Percentiles rank a stretch among this genome's conserved stretches.
These are phyloP conservation scores for Rhynchosporium graminicola DNA, from an alignment of 2,329 filamentous ascomycete genomes.

Conservation along the genomic window DNA sequence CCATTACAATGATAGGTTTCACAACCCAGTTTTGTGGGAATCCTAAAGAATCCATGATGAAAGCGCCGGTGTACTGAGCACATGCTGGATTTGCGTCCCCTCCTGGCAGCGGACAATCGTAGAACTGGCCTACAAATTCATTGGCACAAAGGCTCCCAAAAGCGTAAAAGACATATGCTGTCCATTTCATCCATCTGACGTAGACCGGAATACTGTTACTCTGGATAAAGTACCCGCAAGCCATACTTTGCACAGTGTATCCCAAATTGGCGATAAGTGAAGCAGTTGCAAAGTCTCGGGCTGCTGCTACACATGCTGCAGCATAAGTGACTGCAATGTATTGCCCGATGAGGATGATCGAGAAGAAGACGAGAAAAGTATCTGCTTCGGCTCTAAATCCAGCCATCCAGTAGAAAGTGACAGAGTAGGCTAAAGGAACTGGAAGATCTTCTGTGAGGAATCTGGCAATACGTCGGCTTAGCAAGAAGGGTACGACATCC, in stretches of 20 bases:
- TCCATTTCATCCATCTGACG: constrained; percentile 75
- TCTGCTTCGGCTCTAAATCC: constrained; percentile 64
- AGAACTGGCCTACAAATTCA: constrained; percentile 71
- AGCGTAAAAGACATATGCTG: constrained; percentile 65
- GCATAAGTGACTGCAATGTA: constrained; percentile 75
- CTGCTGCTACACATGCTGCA: constrained; percentile 64
- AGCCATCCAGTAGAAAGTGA: constrained; percentile 78
- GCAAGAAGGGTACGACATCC: constrained; percentile 65
- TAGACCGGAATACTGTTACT: constrained; percentile 72
- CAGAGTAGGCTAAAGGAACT: constrained; percentile 68
- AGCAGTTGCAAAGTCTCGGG: constrained; percentile 68
- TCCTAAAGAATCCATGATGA: constrained; percentile 68
- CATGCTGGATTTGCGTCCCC: constrained; percentile 66
- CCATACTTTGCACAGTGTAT: constrained; percentile 73
- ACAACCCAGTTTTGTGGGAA: constrained; percentile 68
- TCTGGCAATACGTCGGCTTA: constrained; percentile 69
- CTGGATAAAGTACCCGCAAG: constrained; percentile 77
- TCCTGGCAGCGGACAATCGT: constrained; percentile 67
- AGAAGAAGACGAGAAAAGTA: constrained; percentile 73
- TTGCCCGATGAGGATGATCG: constrained; percentile 67
- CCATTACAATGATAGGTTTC: constrained; percentile 63
- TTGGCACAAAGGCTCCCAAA: constrained; percentile 73
- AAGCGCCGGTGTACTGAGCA: constrained; percentile 66
- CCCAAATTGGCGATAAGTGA: constrained; percentile 71
- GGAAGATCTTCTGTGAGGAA: constrained; percentile 72